Base-by-base conservation (phyloP, 257 asterid species). In the Galeopsis tetrahit region DNA sequence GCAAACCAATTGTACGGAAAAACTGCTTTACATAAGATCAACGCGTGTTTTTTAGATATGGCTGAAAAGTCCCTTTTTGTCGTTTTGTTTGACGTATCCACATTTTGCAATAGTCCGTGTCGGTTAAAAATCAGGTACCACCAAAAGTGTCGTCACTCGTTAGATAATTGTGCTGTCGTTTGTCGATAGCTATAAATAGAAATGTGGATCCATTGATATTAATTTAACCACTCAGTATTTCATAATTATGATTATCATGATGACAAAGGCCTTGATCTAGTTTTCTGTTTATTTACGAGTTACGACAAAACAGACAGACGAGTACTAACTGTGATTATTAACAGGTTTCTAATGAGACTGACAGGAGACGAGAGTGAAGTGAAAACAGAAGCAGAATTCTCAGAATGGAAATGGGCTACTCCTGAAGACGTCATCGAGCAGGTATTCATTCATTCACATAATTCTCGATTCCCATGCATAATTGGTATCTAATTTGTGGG, bases 381-480 rank as follows among this genome's bases (percentile, higher is more conserved):
- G 78, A 94, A 94, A 78, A 80, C 90, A 17, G 97, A 94, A 32
- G 83, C 91, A 43, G 98, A 91, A 79, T 94, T 94, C 87, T 80
- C 97, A 38, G 97, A 94, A 59, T 94, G 98, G 98, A 94, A 94
- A 82, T 94, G 98, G 98, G 90, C 96, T 32, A 77, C 79, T 44
- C 97, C 97, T 48, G 89, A 88, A 83, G 96, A 91, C 73, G 97
- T 89, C 69, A 77, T 91, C 46, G 98, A 91, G 66, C 97, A 93
- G 96, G 98, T 90, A 80, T 31, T 32, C 14, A 46, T 4, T 10
- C 70, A 21, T 61, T 72, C 44, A 6, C 35, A 31, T 35, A 1
- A 15, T 55, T 66, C 64, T 69, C 42, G 28, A 35, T 55, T 44
- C 1, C 40, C 10, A 10, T 55, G 28, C 40, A 39, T 21, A 2